phyloP scores from a whole-genome alignment of 108 stramenopile genomes.

The Skeletonema menzelii region DNA sequence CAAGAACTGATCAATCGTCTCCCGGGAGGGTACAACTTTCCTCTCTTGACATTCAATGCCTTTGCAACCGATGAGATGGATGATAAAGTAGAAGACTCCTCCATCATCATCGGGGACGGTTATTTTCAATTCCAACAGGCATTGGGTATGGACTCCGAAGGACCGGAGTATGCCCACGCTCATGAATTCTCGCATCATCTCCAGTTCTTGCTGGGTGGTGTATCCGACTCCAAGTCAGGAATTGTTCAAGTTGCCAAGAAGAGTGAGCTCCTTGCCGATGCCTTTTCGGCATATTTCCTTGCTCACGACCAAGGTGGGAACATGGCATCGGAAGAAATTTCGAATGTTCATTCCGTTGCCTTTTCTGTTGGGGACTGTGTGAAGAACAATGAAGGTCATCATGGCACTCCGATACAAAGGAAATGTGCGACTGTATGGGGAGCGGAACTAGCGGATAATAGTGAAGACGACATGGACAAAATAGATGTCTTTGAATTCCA shows the following conservation, averaged over 20 bases:
- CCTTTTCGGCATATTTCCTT: constrained; percentile 48
- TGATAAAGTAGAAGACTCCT: constrained; percentile 8
- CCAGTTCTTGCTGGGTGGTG: constrained; percentile 9
- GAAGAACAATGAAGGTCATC: constrained; percentile 20
- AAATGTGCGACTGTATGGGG: constrained; percentile 46
- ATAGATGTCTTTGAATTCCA: constrained; percentile 13
- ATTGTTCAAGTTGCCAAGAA: constrained; percentile 11
- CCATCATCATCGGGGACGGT: constrained; percentile 44
- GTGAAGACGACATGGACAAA: constrained; percentile 1
- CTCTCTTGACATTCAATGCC: constrained; percentile 44
- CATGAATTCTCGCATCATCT: constrained; percentile 42
- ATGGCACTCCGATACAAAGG: constrained; percentile 42
- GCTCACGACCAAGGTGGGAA: constrained; percentile 30
- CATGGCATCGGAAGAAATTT: constrained; percentile 33
- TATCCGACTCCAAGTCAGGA: neutral
- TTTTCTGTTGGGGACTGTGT: constrained; percentile 46
- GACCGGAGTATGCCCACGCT: constrained; percentile 33
- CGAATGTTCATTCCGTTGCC: constrained; percentile 27
- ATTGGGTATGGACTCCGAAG: constrained; percentile 3
- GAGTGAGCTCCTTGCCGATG: constrained; percentile 42
- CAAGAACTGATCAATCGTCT: constrained; percentile 32
- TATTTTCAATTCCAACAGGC: constrained; percentile 36
- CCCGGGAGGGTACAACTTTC: constrained; percentile 35
- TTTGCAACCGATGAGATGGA: constrained; percentile 45
- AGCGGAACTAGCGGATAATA: constrained; percentile 19